Conservation (phyloP, 2,329 filamentous ascomycete species). For the Cephalotrichum gorgonifer region DNA sequence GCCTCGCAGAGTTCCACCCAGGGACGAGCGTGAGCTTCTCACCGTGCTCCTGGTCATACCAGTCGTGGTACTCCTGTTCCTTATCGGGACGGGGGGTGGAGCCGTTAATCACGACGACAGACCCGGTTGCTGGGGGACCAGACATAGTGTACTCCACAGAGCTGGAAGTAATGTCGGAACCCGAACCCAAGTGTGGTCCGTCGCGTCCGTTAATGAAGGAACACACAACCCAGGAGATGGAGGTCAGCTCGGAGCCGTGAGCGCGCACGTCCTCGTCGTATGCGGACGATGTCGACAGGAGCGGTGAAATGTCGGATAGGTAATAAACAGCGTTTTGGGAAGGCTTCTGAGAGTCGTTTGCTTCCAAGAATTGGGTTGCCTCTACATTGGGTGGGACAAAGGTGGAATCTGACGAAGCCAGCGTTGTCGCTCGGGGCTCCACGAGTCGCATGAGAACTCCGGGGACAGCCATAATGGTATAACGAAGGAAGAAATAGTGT, state of each 20-base stretch:
- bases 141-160: too few relatives aligned
- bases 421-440: neutral
- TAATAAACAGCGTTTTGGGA: conserved; percentile 7
- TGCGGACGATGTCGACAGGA: neutral
- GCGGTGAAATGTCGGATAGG: conserved; percentile 8
- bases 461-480: conserved; percentile 1
- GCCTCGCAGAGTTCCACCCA: conserved; percentile 7
- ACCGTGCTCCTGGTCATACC: conserved; percentile 10
- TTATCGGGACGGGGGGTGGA: conserved; percentile 7
- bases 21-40: conserved; percentile 7
- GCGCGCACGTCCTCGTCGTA: conserved; percentile 5
- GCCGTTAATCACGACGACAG: conserved; percentile 8
- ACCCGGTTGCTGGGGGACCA: neutral
- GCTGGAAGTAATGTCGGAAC: too few relatives aligned
- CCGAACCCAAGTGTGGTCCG: too few relatives aligned
- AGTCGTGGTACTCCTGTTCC: conserved; percentile 9
- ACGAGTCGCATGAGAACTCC: conserved; percentile 8
- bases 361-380: neutral
- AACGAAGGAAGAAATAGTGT: neutral
- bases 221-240: conserved; percentile 7
- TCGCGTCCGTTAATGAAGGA: conserved; percentile 9
- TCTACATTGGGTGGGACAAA: conserved; percentile 6
- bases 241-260: neutral
- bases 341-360: conserved; percentile 3
- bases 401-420: neutral